phyloP scores from a whole-genome alignment of 1,139 yeast species.

The Geotrichum restrictum region DNA sequence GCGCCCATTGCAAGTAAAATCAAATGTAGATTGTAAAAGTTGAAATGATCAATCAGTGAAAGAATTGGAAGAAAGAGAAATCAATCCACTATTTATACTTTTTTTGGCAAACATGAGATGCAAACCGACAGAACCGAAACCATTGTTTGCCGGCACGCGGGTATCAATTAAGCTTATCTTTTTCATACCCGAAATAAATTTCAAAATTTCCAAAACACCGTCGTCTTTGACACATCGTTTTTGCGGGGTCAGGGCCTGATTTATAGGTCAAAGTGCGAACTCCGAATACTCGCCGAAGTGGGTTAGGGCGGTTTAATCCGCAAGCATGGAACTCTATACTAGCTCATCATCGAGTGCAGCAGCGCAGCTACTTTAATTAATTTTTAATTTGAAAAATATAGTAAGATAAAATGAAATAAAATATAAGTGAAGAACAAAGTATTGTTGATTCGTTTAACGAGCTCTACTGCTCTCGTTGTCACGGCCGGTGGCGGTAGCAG shows the following conservation, averaged over 20 bases:
- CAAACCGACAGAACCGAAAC: no score
- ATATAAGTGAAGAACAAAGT: not conserved
- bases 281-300: not conserved
- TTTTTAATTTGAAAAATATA: not conserved
- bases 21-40: no score
- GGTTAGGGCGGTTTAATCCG: not conserved
- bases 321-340: no score
- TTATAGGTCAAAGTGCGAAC: not conserved
- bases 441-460: constrained; percentile 9
- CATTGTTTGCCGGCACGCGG: not conserved
- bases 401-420: not conserved
- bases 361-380: no score
- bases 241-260: no score
- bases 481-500: constrained; percentile 19
- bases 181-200: not conserved
- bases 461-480: constrained; percentile 16
- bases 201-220: no score
- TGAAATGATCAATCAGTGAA: not conserved
- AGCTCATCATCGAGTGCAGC: no score
- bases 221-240: not conserved
- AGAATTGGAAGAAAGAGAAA: not conserved
- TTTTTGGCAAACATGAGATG: no score
- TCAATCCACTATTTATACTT: not conserved
- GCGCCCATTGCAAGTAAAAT: constrained; percentile 20
- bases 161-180: not conserved